phyloP scores from a whole-genome alignment of 768 basidiomycete species.

The Collybia sordida region DNA sequence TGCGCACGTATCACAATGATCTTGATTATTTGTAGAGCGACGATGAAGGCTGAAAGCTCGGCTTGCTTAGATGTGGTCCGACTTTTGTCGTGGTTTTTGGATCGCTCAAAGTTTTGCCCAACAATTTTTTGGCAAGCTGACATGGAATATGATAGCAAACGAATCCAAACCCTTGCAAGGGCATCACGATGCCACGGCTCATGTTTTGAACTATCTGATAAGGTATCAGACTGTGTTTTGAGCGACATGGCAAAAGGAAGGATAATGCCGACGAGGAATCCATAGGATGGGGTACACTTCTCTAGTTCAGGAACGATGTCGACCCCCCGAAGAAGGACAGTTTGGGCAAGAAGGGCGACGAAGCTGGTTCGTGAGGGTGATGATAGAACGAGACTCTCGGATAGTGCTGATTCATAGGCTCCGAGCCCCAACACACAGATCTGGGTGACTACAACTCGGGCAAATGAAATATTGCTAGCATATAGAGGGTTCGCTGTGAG shows the following conservation, averaged over 20 bases:
- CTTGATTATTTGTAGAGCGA: slow-evolving; percentile 68
- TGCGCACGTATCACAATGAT: slow-evolving; percentile 63
- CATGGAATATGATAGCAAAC: slow-evolving; percentile 60
- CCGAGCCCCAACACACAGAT: slow-evolving; percentile 46
- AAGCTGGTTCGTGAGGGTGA: slow-evolving; percentile 40
- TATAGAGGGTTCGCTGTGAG: slow-evolving; percentile 46
- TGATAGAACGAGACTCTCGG: slow-evolving; percentile 38
- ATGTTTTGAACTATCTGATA: slow-evolving; percentile 36
- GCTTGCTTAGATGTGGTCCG: slow-evolving; percentile 20
- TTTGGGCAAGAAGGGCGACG: slow-evolving; percentile 39
- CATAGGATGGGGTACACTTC: slow-evolving; percentile 51
- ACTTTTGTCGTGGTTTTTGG: slow-evolving; percentile 44
- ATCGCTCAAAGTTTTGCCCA: slow-evolving; percentile 31
- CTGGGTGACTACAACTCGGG: slow-evolving; percentile 42
- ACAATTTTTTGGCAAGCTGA: slow-evolving; percentile 43
- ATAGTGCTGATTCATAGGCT: slow-evolving; percentile 45
- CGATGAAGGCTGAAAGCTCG: slow-evolving; percentile 41
- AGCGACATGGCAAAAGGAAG: slow-evolving; percentile 59
- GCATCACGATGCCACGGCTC: slow-evolving; percentile 48
- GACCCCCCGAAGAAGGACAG: slow-evolving; percentile 47
- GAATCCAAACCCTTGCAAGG: slow-evolving; percentile 55
- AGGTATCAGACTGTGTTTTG: slow-evolving; percentile 47
- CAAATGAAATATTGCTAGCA: slow-evolving; percentile 52
- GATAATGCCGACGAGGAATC: slow-evolving; percentile 63
- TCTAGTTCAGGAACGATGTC: slow-evolving; percentile 60